Evolutionary conservation across 352 stramenopile genomes (phyloP).

Genomic region (Phytophthora hybrid): DNA sequence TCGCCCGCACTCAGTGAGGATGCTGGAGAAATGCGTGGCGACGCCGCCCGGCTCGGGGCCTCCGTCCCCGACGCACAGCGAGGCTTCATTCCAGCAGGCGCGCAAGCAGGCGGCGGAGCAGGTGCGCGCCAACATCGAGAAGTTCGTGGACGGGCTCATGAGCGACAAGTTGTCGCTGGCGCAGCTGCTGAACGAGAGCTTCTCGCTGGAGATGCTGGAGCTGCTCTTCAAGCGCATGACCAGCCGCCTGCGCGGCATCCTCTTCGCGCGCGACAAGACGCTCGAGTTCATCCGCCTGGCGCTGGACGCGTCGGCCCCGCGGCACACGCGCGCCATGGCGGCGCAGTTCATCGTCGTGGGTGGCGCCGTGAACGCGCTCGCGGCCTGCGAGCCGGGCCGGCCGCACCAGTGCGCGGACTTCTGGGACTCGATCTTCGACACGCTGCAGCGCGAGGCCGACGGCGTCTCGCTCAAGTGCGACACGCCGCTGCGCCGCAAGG

Average conservation of each 20-base stretch:
- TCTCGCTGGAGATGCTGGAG: constrained; percentile 86
- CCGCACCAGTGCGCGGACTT: constrained; percentile 69
- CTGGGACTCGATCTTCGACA: constrained; percentile 78
- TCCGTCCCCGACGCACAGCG: constrained; percentile 31
- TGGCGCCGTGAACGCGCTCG: constrained; percentile 62
- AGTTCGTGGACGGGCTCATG: constrained; percentile 87
- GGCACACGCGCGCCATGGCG: constrained; percentile 75
- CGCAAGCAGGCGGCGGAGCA: constrained; percentile 63
- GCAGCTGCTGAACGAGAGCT: constrained; percentile 82
- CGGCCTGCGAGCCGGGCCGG: constrained; percentile 49
- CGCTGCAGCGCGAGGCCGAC: constrained; percentile 68
- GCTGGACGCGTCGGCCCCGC: constrained; percentile 56
- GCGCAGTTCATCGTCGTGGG: constrained; percentile 84
- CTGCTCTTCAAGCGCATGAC: constrained; percentile 91
- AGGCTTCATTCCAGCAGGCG: constrained; percentile 48
- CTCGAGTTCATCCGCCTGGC: constrained; percentile 77
- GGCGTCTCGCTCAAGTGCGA: constrained; percentile 49
- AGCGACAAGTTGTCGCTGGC: constrained; percentile 64
- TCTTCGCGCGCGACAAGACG: constrained; percentile 78
- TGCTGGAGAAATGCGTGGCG: constrained; percentile 39
- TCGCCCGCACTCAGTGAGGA: neutral
- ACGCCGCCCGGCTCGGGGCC: constrained; percentile 46
- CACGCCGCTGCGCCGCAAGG: constrained; percentile 45
- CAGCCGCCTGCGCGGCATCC: constrained; percentile 70
- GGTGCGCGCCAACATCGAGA: constrained; percentile 79